Evolutionary conservation across 2,329 filamentous ascomycete genomes (phyloP).

Genomic region (Neodidymelliopsis sp.): DNA sequence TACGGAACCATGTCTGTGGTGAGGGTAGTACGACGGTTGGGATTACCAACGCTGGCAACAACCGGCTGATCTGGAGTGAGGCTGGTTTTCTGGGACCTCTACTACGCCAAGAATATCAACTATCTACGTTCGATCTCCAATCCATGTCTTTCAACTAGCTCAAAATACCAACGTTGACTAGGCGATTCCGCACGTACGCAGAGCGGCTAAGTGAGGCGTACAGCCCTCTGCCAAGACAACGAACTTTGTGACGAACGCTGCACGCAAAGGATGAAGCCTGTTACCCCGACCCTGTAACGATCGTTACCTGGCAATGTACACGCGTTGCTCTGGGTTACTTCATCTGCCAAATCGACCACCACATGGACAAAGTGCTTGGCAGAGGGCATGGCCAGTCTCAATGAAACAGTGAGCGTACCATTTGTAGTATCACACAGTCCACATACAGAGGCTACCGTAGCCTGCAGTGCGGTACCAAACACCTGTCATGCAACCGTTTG

Average conservation of each 20-base stretch:
- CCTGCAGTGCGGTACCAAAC: neutral
- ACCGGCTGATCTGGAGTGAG: slow-evolving; percentile 7
- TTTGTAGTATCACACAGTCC: slow-evolving; percentile 12
- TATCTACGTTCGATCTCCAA: slow-evolving; percentile 2
- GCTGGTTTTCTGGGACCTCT: slow-evolving; percentile 2
- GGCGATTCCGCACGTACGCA: neutral
- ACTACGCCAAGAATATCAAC: neutral
- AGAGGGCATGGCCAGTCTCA: neutral
- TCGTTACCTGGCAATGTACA: slow-evolving; percentile 6
- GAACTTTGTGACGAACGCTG: neutral
- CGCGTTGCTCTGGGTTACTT: slow-evolving; percentile 4
- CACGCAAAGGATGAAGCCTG: slow-evolving; percentile 13
- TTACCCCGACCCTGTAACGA: neutral
- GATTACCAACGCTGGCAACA: neutral
- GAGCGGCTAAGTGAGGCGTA: slow-evolving; percentile 2
- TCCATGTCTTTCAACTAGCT: neutral
- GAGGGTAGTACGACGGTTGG: slow-evolving; percentile 8
- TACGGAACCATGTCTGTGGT: slow-evolving; percentile 19
- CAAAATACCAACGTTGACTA: neutral
- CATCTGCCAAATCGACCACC: slow-evolving; percentile 2
- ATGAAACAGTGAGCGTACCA: slow-evolving; percentile 11
- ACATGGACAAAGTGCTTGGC: too few species aligned
- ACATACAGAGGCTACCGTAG: slow-evolving; percentile 5
- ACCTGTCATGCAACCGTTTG: slow-evolving; percentile 17
- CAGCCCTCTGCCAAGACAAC: neutral